These are phyloP conservation scores for Penicillium cinerascens DNA, from an alignment of 495 filamentous ascomycete genomes.

Conservation along the genomic window DNA sequence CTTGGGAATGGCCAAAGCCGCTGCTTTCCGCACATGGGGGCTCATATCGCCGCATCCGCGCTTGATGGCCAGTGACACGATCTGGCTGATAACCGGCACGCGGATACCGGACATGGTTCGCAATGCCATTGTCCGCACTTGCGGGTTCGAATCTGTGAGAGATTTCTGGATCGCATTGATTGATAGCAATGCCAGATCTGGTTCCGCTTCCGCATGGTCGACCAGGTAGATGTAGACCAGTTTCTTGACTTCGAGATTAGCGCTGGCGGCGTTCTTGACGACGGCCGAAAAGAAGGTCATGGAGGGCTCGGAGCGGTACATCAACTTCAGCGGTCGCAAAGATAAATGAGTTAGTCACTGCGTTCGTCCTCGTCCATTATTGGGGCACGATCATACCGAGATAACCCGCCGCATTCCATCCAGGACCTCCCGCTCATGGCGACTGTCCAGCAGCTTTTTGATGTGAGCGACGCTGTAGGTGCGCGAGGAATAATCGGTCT, in stretches of 20 bases:
- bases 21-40: slow-evolving; percentile 85
- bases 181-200: slow-evolving; percentile 88
- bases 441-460: slow-evolving; percentile 91
- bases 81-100: slow-evolving; percentile 97
- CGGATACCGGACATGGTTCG: slow-evolving; percentile 93
- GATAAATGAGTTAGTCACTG: slow-evolving; percentile 20
- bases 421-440: slow-evolving; percentile 87
- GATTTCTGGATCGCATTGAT: slow-evolving; percentile 99
- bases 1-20: slow-evolving; percentile 93
- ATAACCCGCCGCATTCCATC: slow-evolving; percentile 90
- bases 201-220: slow-evolving; percentile 90
- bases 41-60: slow-evolving; percentile 91
- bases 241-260: slow-evolving; percentile 91
- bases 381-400: slow-evolving; percentile 55
- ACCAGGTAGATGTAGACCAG: slow-evolving; percentile 97
- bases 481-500: slow-evolving; percentile 39
- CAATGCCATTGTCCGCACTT: slow-evolving; percentile 85
- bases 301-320: slow-evolving; percentile 81
- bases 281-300: slow-evolving; percentile 88
- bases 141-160: slow-evolving; percentile 84
- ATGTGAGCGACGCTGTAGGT: slow-evolving; percentile 60
- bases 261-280: slow-evolving; percentile 92
- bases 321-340: slow-evolving; percentile 58
- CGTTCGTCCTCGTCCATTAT: not conserved
- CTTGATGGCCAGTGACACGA: slow-evolving; percentile 94